Base-by-base conservation (phyloP, 106 monocot genomes). In the Apostasia shenzhenica region DNA sequence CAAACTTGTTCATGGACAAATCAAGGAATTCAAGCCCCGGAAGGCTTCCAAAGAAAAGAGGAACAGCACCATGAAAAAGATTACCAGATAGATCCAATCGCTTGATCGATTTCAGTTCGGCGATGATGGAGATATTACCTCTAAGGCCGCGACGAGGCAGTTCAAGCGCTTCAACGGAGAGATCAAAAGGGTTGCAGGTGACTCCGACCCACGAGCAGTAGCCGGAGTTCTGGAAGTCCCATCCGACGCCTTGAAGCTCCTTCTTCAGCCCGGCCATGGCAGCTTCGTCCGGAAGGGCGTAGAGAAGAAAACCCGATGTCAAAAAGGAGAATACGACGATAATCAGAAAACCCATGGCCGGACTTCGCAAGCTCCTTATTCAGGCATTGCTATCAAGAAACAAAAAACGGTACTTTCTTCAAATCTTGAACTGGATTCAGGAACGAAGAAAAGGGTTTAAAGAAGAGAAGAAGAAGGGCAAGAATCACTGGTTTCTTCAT, bases 201-300 rank as follows among this genome's bases (percentile, higher is more conserved):
- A 92, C 81, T 8, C 92, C 92, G 13, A 57, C 70, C 92, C 92
- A 92, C 7, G 74, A 71, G 75, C 92, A 92, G 83, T 79, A 86
- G 73, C 67, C 51, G 64, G 60, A 13, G 43, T n/a, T 44, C 41
- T 14, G 47, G 39, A 46, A 45, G 37, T 55, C 61, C 85, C 85
- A 85, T 48, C 72, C 68, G 3, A 72, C 58, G 5, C 68, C 47
- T 1, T 75, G 57, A 58, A 85, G 78, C 68, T 75, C 81, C 14
- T 57, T 55, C 12, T 55, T 63, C 39, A 85, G 81, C 41, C 64
- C 78, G 14, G 42, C 67, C 81, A 85, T 85, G 26, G 76, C 40
- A 5, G 72, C 42, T 50, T 66, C 68, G 37, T 85, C 81, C 14
- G 62, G 64, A 57, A 68, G 78, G 2, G 63, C 8, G 12, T 3